Percentiles rank a stretch among this genome's conserved stretches.
Conservation (phyloP, 495 filamentous ascomycete species). For the Aspergillus heteromorphus region DNA sequence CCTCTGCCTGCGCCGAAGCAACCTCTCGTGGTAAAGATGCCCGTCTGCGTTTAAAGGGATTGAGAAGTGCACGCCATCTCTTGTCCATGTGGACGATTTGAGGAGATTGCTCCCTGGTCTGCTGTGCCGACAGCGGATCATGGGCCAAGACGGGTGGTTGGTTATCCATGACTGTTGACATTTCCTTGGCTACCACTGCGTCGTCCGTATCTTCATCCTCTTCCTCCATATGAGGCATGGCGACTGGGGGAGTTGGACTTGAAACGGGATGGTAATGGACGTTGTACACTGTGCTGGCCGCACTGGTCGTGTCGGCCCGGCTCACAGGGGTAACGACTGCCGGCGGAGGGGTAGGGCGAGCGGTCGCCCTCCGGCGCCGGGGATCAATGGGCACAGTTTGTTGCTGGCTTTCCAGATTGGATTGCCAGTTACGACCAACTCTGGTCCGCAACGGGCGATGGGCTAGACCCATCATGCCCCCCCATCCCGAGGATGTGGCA, state of each 20-base stretch:
- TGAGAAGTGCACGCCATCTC: slow-evolving; percentile 47
- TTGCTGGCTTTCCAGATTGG: slow-evolving; percentile 12
- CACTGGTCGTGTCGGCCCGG: slow-evolving; percentile 70
- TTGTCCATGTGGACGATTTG: slow-evolving; percentile 30
- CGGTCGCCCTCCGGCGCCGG: slow-evolving; percentile 15
- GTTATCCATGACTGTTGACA: slow-evolving; percentile 12
- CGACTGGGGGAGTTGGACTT: slow-evolving; percentile 55
- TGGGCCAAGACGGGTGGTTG: slow-evolving; percentile 9
- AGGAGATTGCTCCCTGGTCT: slow-evolving; percentile 27
- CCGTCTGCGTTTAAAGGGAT: slow-evolving; percentile 49
- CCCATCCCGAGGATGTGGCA: slow-evolving; percentile 41
- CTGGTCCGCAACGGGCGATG: slow-evolving; percentile 37
- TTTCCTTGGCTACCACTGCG: slow-evolving; percentile 22
- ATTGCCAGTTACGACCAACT: slow-evolving; percentile 25
- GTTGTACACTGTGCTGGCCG: slow-evolving; percentile 78
- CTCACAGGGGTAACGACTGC: slow-evolving; percentile 67
- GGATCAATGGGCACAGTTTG: slow-evolving; percentile 14
- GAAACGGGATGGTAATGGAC: slow-evolving; percentile 75
- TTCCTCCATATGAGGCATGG: slow-evolving; percentile 36
- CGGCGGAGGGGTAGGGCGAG: slow-evolving; percentile 58
- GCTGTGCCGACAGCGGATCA: slow-evolving; percentile 11
- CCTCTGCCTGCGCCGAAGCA: slow-evolving; percentile 43
- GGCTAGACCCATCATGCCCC: slow-evolving; percentile 35
- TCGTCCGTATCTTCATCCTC: slow-evolving; percentile 27
- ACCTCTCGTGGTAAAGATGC: slow-evolving; percentile 52